Percentiles rank a stretch among this genome's conserved stretches.
These are phyloP conservation scores for Salvia splendens DNA, from an alignment of 257 asterid genomes.

Conservation along the genomic window DNA sequence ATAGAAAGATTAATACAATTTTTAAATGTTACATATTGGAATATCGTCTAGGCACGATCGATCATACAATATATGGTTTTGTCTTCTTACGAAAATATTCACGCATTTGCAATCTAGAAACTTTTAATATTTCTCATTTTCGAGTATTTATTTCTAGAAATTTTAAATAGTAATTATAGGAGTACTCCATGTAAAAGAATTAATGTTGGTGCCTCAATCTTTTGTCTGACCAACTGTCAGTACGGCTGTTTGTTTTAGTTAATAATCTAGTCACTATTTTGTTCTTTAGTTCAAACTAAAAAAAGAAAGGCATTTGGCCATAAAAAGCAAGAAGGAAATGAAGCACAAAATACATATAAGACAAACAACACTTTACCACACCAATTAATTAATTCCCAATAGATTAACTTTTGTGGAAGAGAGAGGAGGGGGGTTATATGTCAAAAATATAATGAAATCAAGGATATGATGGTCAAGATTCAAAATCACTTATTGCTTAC, in stretches of 20 bases:
- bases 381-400: background rate
- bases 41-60: slow-evolving; percentile 32
- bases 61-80: slow-evolving; percentile 29
- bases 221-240: slow-evolving; percentile 30
- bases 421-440: no score
- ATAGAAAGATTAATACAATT: background rate
- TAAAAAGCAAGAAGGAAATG: background rate
- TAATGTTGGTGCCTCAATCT: slow-evolving; percentile 37
- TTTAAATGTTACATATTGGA: slow-evolving; percentile 6
- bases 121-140: background rate
- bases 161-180: background rate
- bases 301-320: background rate
- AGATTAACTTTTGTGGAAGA: no score
- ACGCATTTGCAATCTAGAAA: background rate
- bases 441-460: no score
- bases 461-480: no score
- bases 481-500: no score
- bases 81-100: slow-evolving; percentile 22
- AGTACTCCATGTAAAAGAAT: slow-evolving; percentile 15
- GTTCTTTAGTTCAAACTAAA: slow-evolving; percentile 8
- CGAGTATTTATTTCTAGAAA: background rate
- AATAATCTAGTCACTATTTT: slow-evolving; percentile 38
- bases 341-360: slow-evolving; percentile 16
- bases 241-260: slow-evolving; percentile 25
- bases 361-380: slow-evolving; percentile 32